A percentile compares a stretch with the other conserved stretches of the same genome.
Conservation (phyloP, 352 stramenopile species). For the Pythium grandisporangium region DNA sequence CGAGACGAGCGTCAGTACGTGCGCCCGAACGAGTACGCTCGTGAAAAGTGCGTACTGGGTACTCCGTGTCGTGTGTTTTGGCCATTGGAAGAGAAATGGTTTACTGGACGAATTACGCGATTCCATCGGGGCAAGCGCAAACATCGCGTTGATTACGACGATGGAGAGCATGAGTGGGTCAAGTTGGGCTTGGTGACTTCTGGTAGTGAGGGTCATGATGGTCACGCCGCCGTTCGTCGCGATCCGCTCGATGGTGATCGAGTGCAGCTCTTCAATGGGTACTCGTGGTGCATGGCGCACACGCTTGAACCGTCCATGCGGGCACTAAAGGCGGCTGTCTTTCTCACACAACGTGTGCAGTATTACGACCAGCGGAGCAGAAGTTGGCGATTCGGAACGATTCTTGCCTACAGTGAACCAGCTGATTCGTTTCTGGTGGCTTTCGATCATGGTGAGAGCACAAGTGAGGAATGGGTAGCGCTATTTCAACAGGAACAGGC, state of each 20-base stretch:
- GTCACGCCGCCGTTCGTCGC: too few relatives aligned
- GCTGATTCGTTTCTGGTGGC: conserved; percentile 44
- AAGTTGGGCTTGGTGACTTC: too few relatives aligned
- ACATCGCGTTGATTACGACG: conserved; percentile 63
- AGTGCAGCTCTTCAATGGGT: conserved; percentile 57
- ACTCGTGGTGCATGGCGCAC: conserved; percentile 59
- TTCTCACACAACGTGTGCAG: conserved; percentile 35
- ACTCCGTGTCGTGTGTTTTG: conserved; percentile 58
- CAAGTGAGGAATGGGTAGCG: conserved; percentile 40
- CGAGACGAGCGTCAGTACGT: conserved; percentile 46
- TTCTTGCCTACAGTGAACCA: conserved; percentile 42
- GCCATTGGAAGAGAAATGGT: conserved; percentile 73
- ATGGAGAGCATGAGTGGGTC: conserved; percentile 74
- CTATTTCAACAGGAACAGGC: conserved; percentile 48
- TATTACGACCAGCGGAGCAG: conserved; percentile 38
- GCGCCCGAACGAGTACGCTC: conserved; percentile 51
- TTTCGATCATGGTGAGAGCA: conserved; percentile 24
- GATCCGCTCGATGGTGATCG: conserved; percentile 26
- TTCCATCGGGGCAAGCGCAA: conserved; percentile 61
- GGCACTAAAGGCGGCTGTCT: conserved; percentile 40
- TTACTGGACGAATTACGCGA: conserved; percentile 32
- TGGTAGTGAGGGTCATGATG: too few relatives aligned
- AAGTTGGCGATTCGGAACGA: conserved; percentile 33
- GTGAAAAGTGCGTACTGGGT: conserved; percentile 43
- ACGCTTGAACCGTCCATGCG: conserved; percentile 53